Evolutionary conservation across 768 basidiomycete genomes (phyloP).

Genomic region (Phylloporus rhodoxanthus): DNA sequence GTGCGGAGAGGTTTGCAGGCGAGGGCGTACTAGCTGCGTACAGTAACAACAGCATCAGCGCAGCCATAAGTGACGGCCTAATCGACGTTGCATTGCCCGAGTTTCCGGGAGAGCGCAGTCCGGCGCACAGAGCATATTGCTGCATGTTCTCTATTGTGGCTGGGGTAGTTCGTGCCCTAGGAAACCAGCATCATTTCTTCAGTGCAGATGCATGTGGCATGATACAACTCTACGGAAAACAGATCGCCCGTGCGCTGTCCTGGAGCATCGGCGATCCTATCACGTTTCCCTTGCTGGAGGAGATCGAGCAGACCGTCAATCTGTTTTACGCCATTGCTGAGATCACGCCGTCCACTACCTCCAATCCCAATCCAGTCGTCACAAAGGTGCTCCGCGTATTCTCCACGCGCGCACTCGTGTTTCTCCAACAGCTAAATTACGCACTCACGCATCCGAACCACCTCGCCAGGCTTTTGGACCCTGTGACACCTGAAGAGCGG

Average conservation of each 20-base stretch:
- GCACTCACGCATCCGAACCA: constrained; percentile 89
- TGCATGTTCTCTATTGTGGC: constrained; percentile 78
- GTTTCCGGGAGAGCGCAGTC: constrained; percentile 68
- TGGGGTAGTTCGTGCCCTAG: constrained; percentile 57
- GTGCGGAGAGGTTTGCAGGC: constrained; percentile 81
- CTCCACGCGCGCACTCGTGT: constrained; percentile 57
- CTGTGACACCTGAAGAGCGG: constrained; percentile 72
- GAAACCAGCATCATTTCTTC: constrained; percentile 69
- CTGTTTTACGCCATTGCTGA: constrained; percentile 72
- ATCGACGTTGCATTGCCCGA: constrained; percentile 65
- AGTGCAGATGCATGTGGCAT: constrained; percentile 82
- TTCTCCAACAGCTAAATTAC: constrained; percentile 86
- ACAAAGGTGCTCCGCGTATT: constrained; percentile 66
- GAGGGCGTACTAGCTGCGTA: constrained; percentile 80
- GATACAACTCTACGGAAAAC: constrained; percentile 77
- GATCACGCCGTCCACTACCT: constrained; percentile 26
- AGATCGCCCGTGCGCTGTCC: constrained; percentile 67
- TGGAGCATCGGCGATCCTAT: constrained; percentile 81
- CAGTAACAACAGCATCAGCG: constrained; percentile 73
- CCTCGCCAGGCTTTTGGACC: constrained; percentile 74
- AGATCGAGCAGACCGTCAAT: constrained; percentile 73
- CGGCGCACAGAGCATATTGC: constrained; percentile 78
- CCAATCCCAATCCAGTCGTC: constrained; percentile 38
- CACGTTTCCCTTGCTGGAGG: constrained; percentile 72
- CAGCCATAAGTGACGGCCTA: constrained; percentile 67